Conservation (phyloP, 371 early-diverging fungal genomes). For the Mortierella sp. region DNA sequence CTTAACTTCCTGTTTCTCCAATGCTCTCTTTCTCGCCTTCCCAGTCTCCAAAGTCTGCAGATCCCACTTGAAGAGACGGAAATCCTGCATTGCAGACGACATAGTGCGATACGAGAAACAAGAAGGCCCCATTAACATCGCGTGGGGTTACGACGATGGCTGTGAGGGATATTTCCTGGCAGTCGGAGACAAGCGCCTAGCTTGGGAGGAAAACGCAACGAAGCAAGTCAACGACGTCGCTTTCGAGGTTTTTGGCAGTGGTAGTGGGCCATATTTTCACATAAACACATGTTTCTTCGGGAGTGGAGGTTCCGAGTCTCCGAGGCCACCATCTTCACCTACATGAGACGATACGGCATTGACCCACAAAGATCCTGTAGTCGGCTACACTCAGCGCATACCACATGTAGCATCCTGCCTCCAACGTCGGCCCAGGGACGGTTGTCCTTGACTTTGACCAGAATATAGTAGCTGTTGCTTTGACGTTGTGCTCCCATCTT, state of each 20-base stretch:
- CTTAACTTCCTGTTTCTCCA: too few relatives aligned
- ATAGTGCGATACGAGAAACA: conserved; percentile 34
- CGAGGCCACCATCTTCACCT: conserved; percentile 31
- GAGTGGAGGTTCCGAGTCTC: conserved; percentile 31
- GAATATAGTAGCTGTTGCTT: too few relatives aligned
- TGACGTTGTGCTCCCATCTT: too few relatives aligned
- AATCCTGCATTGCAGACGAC: too few relatives aligned
- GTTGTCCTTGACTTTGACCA: too few relatives aligned
- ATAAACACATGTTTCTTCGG: conserved; percentile 12
- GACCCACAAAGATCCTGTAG: conserved; percentile 20
- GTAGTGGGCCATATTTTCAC: conserved; percentile 22
- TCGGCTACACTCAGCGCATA: too few relatives aligned
- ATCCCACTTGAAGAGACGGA: too few relatives aligned
- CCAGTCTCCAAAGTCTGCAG: too few relatives aligned
- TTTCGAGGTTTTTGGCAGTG: neutral
- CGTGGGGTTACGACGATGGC: conserved; percentile 35
- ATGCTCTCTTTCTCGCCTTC: too few relatives aligned
- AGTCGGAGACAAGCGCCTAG: conserved; percentile 20
- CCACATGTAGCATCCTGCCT: too few relatives aligned
- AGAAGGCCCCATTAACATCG: conserved; percentile 5
- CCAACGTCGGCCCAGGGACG: too few relatives aligned
- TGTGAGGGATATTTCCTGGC: conserved; percentile 29
- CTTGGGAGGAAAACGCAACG: conserved; percentile 1
- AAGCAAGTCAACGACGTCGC: conserved; percentile 11
- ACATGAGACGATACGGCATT: conserved; percentile 41